Base-by-base conservation (phyloP, 768 basidiomycete genomes). In the Leccinellum albellum region DNA sequence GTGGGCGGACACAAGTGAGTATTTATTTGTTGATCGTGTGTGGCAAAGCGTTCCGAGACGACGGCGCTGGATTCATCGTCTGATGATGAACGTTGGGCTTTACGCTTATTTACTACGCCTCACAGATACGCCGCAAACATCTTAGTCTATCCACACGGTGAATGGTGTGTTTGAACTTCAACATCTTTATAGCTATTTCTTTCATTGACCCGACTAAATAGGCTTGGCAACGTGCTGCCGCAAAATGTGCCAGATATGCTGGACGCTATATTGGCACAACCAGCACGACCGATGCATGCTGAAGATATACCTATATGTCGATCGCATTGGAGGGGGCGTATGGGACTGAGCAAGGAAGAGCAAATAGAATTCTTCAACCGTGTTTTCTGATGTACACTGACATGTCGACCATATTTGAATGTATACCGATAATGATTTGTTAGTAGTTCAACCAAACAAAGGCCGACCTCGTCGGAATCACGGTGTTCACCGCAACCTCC, bases 1-100 rank as follows among this genome's bases (percentile, higher is more conserved):
- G 84, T 94, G 51, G 91, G 92, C 1, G 90, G 90, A 24, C 91
- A 94, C 72, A 79, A 89, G 91, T 89, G 65, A 67, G 85, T 12
- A 40, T 40, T 4, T 3, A 20, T 78, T 45, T 32, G 24, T 44
- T 20, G 20, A 46, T 23, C 45, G 12, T 49, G 50, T 20, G 29
- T 9, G 44, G 31, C 37, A 6, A 8, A 13, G 12, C 7, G 1
- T 10, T 57, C 35, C 29, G 37, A 35, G 14, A 29, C 31, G 13
- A 33, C 32, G 32, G 14, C 32, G 10, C 17, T 17, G 37, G 17
- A n/a, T 8, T 40, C n/a, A 10, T 10, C 10, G n/a, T 20, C n/a
- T 20, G 37, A 20, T 20, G 37, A 40, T 15, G 9, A 2, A 17
- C 15, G 15, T 46, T 46, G 13, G 15, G 23, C 12, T 17, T 28